Base-by-base conservation (phyloP, 2,329 filamentous ascomycete species). In the Ophidiomyces ophidiicola region DNA sequence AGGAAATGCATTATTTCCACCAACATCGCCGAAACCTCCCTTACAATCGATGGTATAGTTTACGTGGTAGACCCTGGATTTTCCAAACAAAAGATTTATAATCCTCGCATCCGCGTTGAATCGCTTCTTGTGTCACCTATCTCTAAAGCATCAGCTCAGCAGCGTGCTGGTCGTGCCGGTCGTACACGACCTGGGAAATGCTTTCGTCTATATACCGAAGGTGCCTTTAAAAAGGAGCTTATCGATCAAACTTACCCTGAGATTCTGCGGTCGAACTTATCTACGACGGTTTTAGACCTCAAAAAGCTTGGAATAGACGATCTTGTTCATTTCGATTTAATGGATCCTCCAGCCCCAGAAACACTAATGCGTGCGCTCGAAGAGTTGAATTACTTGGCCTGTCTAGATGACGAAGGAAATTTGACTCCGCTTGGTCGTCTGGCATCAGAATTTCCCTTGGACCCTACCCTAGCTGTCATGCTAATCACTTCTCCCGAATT, bases 51-150 rank as follows among this genome's bases (percentile, higher is more conserved):
- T 56, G 90, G 90, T 58, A 98, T 98, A 47, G 90, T 98, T 24
- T 98, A 94, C 55, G 90, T 98, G 23, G 88, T 98, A n/a, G 90
- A 98, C 55, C 88, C 90, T 2, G 90, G 90, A 24, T 98, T 98
- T 68, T 94, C 86, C 67, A 98, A 98, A 68, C 90, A 98, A 56
- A 98, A 96, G 64, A 90, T 96, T 46, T 98, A 96, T 70, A 96
- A 98, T 61, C 88, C 90, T 15, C 79, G 90, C 45, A 92, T 94
- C 52, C 79, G 90, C 60, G 87, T 98, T 48, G 90, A 98, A 64
- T 96, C 90, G 1, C 72, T 98, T 5, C 71, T 98, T n/a, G 88
- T 98, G 4, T 94, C 90, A 2, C 87, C 90, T 15, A 96, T 98
- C 50, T 96, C 87, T 43, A 96, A 94, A 61, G 90, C 90, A 17